These are phyloP conservation scores for Thermomucor indicae-seudaticae DNA, from an alignment of 371 early-diverging fungal genomes.

Conservation along the genomic window DNA sequence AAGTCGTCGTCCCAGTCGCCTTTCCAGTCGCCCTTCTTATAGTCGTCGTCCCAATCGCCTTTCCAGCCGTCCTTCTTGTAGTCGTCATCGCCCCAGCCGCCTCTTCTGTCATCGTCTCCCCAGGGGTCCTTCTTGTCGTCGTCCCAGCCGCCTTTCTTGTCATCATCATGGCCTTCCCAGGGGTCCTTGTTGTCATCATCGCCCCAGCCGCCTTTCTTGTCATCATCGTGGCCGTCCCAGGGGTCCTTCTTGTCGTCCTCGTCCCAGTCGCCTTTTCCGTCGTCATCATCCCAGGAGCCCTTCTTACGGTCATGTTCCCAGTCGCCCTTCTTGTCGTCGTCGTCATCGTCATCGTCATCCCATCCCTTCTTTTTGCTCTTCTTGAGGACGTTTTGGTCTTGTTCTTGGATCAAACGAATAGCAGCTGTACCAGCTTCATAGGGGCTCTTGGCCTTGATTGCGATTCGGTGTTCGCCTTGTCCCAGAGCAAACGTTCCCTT, in stretches of 20 bases:
- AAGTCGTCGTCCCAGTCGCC: constrained; percentile 3
- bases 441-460: constrained; percentile 37
- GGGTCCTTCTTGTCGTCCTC: constrained; percentile 3
- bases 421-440: constrained; percentile 47
- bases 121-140: background rate
- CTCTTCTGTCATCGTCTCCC: constrained; percentile 2
- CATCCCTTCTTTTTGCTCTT: constrained; percentile 15
- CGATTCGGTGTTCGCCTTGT: constrained; percentile 39
- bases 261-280: background rate
- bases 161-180: background rate
- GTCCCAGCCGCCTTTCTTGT: background rate
- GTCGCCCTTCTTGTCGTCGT: constrained; percentile 9
- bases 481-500: constrained; percentile 35
- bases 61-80: background rate
- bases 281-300: background rate
- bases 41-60: background rate
- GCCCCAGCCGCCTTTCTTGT: constrained; percentile 9
- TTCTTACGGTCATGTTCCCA: constrained; percentile 2
- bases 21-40: constrained; percentile 1
- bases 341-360: constrained; percentile 7
- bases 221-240: constrained; percentile 3
- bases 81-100: background rate
- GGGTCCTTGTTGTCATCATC: background rate
- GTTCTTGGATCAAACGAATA: constrained; percentile 26
- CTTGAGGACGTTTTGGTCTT: background rate